A percentile compares a stretch with the other conserved stretches of the same genome.
Evolutionary conservation across 2,329 filamentous ascomycete genomes (phyloP).

Genomic region (Aspergillus pseudotamarii): DNA sequence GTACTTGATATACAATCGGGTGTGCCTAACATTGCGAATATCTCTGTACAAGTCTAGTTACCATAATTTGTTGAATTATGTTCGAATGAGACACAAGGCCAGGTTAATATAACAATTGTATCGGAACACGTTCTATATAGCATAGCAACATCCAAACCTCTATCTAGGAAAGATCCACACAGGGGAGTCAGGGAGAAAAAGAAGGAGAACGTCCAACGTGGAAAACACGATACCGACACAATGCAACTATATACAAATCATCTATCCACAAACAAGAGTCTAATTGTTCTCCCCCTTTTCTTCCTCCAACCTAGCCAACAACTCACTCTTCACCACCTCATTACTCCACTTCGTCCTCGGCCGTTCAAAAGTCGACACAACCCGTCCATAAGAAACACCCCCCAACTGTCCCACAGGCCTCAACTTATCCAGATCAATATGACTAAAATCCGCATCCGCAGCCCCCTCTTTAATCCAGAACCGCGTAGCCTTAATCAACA

Average conservation of each 20-base stretch:
- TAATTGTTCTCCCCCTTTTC: background rate
- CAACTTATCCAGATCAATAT: slow-evolving; percentile 76
- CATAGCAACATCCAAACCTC: background rate
- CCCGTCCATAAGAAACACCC: slow-evolving; percentile 77
- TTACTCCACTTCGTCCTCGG: slow-evolving; percentile 46
- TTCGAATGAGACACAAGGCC: background rate
- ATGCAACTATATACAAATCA: background rate
- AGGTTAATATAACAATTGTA: too few species aligned
- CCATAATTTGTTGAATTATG: background rate
- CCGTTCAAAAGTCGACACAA: slow-evolving; percentile 69
- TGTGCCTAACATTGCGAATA: too few species aligned
- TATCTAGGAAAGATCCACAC: background rate
- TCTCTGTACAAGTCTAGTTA: background rate
- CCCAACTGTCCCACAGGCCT: slow-evolving; percentile 77
- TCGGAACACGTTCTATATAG: too few species aligned
- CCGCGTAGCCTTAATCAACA: slow-evolving; percentile 75
- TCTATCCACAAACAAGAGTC: background rate
- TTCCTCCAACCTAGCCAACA: slow-evolving; percentile 18
- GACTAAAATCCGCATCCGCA: slow-evolving; percentile 70
- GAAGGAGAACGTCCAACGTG: too few species aligned
- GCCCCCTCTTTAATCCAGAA: slow-evolving; percentile 90
- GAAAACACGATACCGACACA: too few species aligned
- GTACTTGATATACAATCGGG: too few species aligned
- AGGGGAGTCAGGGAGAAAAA: background rate
- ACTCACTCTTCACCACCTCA: slow-evolving; percentile 23